These are phyloP conservation scores for Balakata baccata DNA, from an alignment of 345 rosid species.

Conservation along the genomic window DNA sequence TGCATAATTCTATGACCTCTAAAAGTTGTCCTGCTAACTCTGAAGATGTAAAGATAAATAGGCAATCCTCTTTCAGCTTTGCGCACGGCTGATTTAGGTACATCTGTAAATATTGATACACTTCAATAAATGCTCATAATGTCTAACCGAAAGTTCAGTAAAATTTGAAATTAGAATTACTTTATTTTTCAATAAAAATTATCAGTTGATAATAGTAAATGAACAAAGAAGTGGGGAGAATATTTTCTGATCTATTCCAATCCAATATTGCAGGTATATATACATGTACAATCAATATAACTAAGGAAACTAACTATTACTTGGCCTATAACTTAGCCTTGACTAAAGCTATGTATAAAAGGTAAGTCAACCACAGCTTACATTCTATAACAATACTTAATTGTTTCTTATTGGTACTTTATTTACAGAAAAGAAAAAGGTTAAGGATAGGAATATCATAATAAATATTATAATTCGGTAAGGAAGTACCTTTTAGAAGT, in stretches of 20 bases:
- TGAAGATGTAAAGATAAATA: conserved; percentile 52
- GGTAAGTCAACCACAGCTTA: too few species aligned
- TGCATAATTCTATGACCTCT: conserved; percentile 50
- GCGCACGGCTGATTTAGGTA: conserved; percentile 71
- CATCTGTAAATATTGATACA: conserved; percentile 46
- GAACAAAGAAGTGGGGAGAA: too few species aligned
- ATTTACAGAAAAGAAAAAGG: not conserved
- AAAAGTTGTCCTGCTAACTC: conserved; percentile 79
- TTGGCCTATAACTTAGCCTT: too few species aligned
- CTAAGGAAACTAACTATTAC: too few species aligned
- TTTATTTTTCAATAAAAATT: not conserved
- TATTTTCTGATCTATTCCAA: too few species aligned
- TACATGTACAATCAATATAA: too few species aligned
- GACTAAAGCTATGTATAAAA: too few species aligned
- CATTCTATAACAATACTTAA: not conserved
- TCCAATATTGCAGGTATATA: too few species aligned
- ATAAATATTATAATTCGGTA: not conserved
- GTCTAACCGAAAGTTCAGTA: not conserved
- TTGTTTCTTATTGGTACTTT: not conserved
- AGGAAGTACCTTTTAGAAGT: conserved; percentile 75
- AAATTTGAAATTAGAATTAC: not conserved
- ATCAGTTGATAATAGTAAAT: not conserved
- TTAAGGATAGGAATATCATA: not conserved
- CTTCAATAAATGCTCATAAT: conserved; percentile 8
- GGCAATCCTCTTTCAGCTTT: conserved; percentile 85